Percentiles rank a stretch among this genome's conserved stretches.
These are phyloP conservation scores for Magnusiomyces sp. DNA, from an alignment of 1,139 yeast genomes.

Conservation along the genomic window DNA sequence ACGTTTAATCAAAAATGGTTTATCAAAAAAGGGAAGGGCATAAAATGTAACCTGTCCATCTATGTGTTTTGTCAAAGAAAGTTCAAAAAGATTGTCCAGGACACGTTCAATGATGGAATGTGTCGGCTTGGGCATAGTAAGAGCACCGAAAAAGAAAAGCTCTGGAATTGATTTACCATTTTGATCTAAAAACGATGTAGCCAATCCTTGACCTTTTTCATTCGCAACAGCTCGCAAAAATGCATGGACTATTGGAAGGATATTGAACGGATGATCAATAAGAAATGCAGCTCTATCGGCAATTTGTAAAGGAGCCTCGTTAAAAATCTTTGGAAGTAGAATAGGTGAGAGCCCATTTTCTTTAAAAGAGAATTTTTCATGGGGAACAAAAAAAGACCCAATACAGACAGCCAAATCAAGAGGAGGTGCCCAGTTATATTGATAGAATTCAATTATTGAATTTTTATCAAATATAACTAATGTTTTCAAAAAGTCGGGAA, in stretches of 20 bases:
- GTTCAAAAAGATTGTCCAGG: slow-evolving; percentile 29
- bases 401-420: slow-evolving; percentile 21
- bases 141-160: slow-evolving; percentile 31
- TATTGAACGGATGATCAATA: slow-evolving; percentile 24
- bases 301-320: slow-evolving; percentile 18
- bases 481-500: slow-evolving; percentile 8
- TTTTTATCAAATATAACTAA: slow-evolving; percentile 10
- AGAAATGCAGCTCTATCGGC: slow-evolving; percentile 18
- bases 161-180: slow-evolving; percentile 32
- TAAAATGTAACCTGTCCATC: slow-evolving; percentile 23
- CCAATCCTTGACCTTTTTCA: slow-evolving; percentile 22
- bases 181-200: slow-evolving; percentile 27
- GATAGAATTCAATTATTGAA: slow-evolving; percentile 8
- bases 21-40: slow-evolving; percentile 20
- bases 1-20: slow-evolving; percentile 20
- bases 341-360: slow-evolving; percentile 19
- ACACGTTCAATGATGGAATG: slow-evolving; percentile 29
- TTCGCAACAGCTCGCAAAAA: slow-evolving; percentile 28
- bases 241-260: slow-evolving; percentile 23
- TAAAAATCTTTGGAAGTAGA: slow-evolving; percentile 15
- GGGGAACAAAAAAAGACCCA: slow-evolving; percentile 17
- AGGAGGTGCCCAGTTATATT: slow-evolving; percentile 20
- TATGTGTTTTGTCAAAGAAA: slow-evolving; percentile 27
- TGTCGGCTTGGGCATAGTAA: slow-evolving; percentile 32
- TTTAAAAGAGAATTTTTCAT: slow-evolving; percentile 17